These are phyloP conservation scores for Rubroshorea leprosula DNA, from an alignment of 345 rosid genomes.

Conservation along the genomic window DNA sequence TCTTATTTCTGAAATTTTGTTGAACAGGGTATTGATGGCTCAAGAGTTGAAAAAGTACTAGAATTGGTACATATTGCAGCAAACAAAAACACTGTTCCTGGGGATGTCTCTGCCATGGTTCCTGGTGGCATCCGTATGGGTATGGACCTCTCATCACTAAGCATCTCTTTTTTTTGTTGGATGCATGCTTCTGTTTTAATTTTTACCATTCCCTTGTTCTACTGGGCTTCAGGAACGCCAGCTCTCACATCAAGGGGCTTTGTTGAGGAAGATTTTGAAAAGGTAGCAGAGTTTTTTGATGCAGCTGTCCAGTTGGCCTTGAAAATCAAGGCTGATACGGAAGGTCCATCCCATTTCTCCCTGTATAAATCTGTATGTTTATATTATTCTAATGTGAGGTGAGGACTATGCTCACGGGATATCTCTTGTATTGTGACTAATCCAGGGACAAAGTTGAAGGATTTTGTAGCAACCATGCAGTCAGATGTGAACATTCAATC, in stretches of 20 bases:
- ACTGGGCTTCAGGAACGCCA: slow-evolving; percentile 65
- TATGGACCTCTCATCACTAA: slow-evolving; percentile 25
- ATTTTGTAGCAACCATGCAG: slow-evolving; percentile 68
- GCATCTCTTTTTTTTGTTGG: background rate
- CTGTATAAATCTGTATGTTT: background rate
- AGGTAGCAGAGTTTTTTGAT: slow-evolving; percentile 86
- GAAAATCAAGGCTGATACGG: slow-evolving; percentile 63
- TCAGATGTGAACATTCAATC: slow-evolving; percentile 47
- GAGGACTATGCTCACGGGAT: slow-evolving; percentile 1
- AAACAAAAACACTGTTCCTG: slow-evolving; percentile 92
- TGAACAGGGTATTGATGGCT: slow-evolving; percentile 84
- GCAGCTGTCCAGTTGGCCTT: slow-evolving; percentile 74
- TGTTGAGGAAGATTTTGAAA: slow-evolving; percentile 77
- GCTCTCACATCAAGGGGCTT: slow-evolving; percentile 98
- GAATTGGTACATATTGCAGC: slow-evolving; percentile 92
- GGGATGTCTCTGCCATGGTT: slow-evolving; percentile 98
- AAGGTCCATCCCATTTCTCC: slow-evolving; percentile 36
- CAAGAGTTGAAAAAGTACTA: slow-evolving; percentile 89
- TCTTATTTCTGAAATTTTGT: slow-evolving; percentile 5
- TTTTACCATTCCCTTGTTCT: slow-evolving; percentile 12
- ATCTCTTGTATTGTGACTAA: slow-evolving; percentile 11
- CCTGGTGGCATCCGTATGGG: slow-evolving; percentile 99
- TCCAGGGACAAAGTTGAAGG: slow-evolving; percentile 83
- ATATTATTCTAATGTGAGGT: background rate
- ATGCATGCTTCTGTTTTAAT: background rate